Conservation (phyloP, 345 rosid genomes). For the Populus simonii region DNA sequence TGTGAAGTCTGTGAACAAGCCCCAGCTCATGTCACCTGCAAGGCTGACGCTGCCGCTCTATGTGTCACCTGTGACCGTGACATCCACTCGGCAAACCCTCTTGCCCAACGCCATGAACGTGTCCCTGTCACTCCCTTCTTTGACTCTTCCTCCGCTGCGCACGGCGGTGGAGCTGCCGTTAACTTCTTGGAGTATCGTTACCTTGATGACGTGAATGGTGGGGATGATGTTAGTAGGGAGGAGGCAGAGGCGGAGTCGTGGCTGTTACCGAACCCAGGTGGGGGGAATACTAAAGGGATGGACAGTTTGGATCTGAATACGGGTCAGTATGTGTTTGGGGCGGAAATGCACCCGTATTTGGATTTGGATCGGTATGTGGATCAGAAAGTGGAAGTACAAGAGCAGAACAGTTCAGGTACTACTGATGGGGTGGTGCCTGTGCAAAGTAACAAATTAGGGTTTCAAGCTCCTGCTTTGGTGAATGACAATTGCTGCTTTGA, state of each 20-base stretch:
- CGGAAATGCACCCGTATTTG: conserved; percentile 72
- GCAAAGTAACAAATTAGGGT: conserved; percentile 32
- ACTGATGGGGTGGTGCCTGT: conserved; percentile 87
- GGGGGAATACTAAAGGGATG: conserved; percentile 25
- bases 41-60: conserved; percentile 98
- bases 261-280: conserved; percentile 55
- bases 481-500: conserved; percentile 52
- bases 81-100: conserved; percentile 92
- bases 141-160: conserved; percentile 46
- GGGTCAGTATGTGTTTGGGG: conserved; percentile 54
- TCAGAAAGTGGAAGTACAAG: conserved; percentile 60
- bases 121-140: conserved; percentile 74
- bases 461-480: conserved; percentile 35
- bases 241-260: conserved; percentile 89
- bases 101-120: conserved; percentile 92
- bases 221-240: conserved; percentile 56
- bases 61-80: conserved; percentile 93
- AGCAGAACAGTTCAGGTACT: conserved; percentile 69
- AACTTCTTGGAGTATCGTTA: conserved; percentile 50
- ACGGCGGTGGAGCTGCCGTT: conserved; percentile 25
- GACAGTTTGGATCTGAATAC: conserved; percentile 58
- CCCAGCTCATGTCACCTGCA: conserved; percentile 94
- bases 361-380: conserved; percentile 62
- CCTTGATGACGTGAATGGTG: conserved; percentile 43
- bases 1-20: conserved; percentile 99